Evolutionary conservation across 805 yeast species (phyloP), one percentile per base, ranked within the genome.

Genomic region (Ogataea dorogensis): DNA sequence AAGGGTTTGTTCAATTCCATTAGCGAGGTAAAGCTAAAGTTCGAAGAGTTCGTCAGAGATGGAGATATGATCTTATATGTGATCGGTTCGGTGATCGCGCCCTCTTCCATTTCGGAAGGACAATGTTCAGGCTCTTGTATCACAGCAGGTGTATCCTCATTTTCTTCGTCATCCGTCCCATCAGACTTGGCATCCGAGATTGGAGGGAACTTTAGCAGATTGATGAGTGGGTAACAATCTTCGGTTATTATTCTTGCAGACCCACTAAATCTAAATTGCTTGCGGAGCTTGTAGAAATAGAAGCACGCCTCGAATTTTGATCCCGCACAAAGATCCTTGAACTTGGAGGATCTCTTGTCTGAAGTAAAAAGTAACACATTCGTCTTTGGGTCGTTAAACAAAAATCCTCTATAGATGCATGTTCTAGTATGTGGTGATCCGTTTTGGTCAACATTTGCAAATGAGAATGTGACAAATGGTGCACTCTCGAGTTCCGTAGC

Each of bases 251-350:
- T 51, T 43, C 77, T 70, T 10, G 84, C 84, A 17, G 65, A 58
- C 9, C 95, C 95, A 38, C 78, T 70, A 43, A 86, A 66, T 48
- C 95, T 67, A 55, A 79, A 83, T 60, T 86, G 95, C 51, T 74
- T 81, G 55, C 72, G 71, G 16, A 73, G 56, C 15, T 65, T 67
- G 7, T 68, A 73, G 54, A 86, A 82, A 65, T 85, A 82, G 54
- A 83, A 84, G 40, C 86, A 82, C 1, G 86, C 84, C 61, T 86
- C 95, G 56, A 77, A 81, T 37, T 67, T 65, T 34, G 80, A 74
- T 47, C 79, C 71, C 15, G 56, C 49, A 14, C 67, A 43, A 24
- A 75, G 58, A 49, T 83, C 83, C 10, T 61, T 59, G 50, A 69
- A 71, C 58, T 86, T 86, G 32, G 65, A 64, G 67, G 81, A 77